Base-by-base conservation (phyloP, 1,284 basidiomycete genomes). In the Cystobasidium slooffiae region DNA sequence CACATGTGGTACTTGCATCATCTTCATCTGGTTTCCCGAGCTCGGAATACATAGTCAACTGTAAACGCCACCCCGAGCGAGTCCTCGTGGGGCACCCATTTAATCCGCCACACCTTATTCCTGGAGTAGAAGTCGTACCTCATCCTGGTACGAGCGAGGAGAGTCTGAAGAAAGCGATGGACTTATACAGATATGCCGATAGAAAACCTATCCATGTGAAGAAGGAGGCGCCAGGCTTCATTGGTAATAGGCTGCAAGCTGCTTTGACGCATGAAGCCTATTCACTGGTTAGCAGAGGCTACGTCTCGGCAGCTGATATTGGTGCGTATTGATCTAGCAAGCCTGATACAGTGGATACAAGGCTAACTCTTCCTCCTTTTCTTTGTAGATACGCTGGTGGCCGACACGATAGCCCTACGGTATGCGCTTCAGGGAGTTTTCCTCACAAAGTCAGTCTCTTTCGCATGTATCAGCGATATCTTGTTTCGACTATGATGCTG, bases 81-180 rank as follows among this genome's bases (percentile, higher is more conserved):
- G 37, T 70, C 9, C 47, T 75, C 16, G 59, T 75, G 14, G 74
- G 69, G n/a, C 74, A 75, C 58, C 74, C 74, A 18, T 75, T 75
- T 55, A 75, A 75, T 56, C 74, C 74, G 39, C 74, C 74, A 10
- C 74, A 75, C 39, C 61, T 75, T 18, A 58, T 75, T 14, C 74
- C 74, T 43, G 68, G 59, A 16, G 74, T 75, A 46, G 74, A 75
- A 56, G 63, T 75, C 18, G 73, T 75, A 53, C 69, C 69, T 53
- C 69, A 74, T 49, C 31, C 39, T 14, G 55, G 44, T 12, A 69
- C 67, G 1, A 37, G 43, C 31, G 53, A 55, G 41, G 73, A 68
- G 39, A 37, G 49, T 12, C 16, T 75, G 22, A 10, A 52, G 39
- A 39, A 55, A 39, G 73, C 74, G 8, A 49, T 55, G 41, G 39